Percentiles rank a stretch among this genome's conserved stretches.
phyloP scores from a whole-genome alignment of 306 rosid genomes.

The Styphnolobium japonicum region DNA sequence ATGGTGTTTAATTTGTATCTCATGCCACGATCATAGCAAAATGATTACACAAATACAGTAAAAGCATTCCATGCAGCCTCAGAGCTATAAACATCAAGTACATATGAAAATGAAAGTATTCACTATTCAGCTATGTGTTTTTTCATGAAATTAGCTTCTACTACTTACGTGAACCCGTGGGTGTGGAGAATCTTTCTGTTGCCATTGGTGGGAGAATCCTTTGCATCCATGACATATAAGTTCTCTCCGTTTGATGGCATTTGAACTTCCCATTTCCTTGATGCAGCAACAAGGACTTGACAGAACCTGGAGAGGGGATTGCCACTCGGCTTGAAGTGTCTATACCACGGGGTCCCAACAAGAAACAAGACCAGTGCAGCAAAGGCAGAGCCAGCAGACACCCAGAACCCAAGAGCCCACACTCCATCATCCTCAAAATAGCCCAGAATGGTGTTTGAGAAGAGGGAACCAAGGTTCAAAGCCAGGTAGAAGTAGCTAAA shows the following conservation, averaged over 20 bases:
- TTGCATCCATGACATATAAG: constrained; percentile 42
- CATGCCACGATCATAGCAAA: not conserved
- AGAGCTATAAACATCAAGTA: not conserved
- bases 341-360: constrained; percentile 47
- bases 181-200: constrained; percentile 57
- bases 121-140: not conserved
- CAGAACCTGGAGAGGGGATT: constrained; percentile 64
- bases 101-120: too few relatives aligned
- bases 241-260: constrained; percentile 29
- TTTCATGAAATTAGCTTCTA: not conserved
- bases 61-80: not conserved
- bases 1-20: not conserved
- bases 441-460: constrained; percentile 67
- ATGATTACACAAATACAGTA: not conserved
- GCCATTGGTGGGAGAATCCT: constrained; percentile 45
- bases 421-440: constrained; percentile 57
- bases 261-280: constrained; percentile 41
- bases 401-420: constrained; percentile 60
- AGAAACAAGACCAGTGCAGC: constrained; percentile 43
- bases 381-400: constrained; percentile 52
- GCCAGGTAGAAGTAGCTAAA: constrained; percentile 63
- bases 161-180: constrained; percentile 49
- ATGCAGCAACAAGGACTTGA: constrained; percentile 65
- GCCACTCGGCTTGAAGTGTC: constrained; percentile 57
- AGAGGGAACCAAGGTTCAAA: constrained; percentile 59